phyloP scores from a whole-genome alignment of 495 filamentous ascomycete genomes.

The Trichoderma asperelloides region DNA sequence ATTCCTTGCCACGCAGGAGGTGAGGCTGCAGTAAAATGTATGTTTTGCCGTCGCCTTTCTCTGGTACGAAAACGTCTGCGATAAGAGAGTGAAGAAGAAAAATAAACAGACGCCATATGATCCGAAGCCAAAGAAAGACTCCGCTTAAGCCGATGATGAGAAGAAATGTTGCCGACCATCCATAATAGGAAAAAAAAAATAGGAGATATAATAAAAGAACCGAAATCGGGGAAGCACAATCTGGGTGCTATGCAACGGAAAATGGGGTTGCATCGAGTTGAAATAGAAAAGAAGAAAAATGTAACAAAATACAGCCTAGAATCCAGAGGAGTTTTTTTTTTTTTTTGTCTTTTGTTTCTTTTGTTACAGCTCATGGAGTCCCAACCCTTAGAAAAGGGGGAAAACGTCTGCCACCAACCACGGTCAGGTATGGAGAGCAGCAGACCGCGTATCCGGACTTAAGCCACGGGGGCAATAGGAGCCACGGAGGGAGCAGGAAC shows the following conservation, averaged over 20 bases:
- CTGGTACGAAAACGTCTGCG: not conserved
- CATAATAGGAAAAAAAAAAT: not conserved
- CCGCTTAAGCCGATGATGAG: conserved; percentile 5
- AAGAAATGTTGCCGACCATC: conserved; percentile 7
- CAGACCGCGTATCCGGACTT: conserved; percentile 14
- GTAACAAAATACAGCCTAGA: not conserved
- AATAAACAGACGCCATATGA: not conserved
- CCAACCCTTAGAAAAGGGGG: not conserved
- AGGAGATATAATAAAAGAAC: not conserved
- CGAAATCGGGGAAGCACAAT: not conserved
- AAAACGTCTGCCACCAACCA: not conserved
- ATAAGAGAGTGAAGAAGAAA: not conserved
- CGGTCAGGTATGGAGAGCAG: not conserved
- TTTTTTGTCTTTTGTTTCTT: not conserved
- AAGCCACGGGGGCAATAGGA: conserved; percentile 49
- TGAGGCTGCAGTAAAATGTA: not conserved
- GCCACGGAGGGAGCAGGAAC: conserved; percentile 28
- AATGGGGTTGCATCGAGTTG: not conserved
- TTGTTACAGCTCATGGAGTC: not conserved
- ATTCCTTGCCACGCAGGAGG: not conserved
- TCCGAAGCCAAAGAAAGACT: conserved; percentile 3
- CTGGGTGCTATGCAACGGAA: not conserved
- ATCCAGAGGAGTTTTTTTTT: not conserved
- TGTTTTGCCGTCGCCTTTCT: not conserved
- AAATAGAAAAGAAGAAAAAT: not conserved